Percentiles rank a stretch among this genome's conserved stretches.
Evolutionary conservation across 192 early-diverging fungal genomes (phyloP).

Genomic region (Coemansia furcata): DNA sequence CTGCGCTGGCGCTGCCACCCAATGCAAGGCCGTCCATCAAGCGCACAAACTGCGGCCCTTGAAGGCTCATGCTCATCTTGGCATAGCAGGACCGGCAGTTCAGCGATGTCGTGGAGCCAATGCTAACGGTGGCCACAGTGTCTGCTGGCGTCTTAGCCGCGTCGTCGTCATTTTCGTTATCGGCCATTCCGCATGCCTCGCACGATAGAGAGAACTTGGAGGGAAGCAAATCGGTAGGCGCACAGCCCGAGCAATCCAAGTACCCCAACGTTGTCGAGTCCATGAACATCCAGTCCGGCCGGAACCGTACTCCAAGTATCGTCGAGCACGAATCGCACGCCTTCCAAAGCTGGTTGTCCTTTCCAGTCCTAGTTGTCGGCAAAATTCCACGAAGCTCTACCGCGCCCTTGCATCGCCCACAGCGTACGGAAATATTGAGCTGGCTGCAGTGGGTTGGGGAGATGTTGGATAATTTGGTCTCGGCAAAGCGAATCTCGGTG

Average conservation of each 20-base stretch:
- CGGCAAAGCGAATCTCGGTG: slow-evolving; percentile 71
- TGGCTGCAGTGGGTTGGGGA: slow-evolving; percentile 63
- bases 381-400: slow-evolving; percentile 61
- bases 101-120: slow-evolving; percentile 5
- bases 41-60: slow-evolving; percentile 56
- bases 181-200: slow-evolving; percentile 55
- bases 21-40: slow-evolving; percentile 39
- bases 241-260: slow-evolving; percentile 69
- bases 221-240: slow-evolving; percentile 70
- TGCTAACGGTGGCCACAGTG: slow-evolving; percentile 23
- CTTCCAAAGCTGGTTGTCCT: slow-evolving; percentile 50
- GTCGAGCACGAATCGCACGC: slow-evolving; percentile 58
- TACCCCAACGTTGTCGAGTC: slow-evolving; percentile 61
- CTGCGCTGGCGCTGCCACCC: slow-evolving; percentile 33
- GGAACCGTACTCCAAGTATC: slow-evolving; percentile 57
- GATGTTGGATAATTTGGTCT: slow-evolving; percentile 61
- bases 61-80: slow-evolving; percentile 38
- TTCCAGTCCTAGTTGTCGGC: slow-evolving; percentile 19
- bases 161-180: background rate
- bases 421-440: slow-evolving; percentile 66
- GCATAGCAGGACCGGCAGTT: slow-evolving; percentile 46
- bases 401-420: slow-evolving; percentile 71
- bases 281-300: slow-evolving; percentile 61
- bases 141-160: background rate
- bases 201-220: slow-evolving; percentile 70